These are phyloP conservation scores for Stagonosporopsis cucurbitacearum DNA, from an alignment of 2,329 filamentous ascomycete species.

Conservation along the genomic window DNA sequence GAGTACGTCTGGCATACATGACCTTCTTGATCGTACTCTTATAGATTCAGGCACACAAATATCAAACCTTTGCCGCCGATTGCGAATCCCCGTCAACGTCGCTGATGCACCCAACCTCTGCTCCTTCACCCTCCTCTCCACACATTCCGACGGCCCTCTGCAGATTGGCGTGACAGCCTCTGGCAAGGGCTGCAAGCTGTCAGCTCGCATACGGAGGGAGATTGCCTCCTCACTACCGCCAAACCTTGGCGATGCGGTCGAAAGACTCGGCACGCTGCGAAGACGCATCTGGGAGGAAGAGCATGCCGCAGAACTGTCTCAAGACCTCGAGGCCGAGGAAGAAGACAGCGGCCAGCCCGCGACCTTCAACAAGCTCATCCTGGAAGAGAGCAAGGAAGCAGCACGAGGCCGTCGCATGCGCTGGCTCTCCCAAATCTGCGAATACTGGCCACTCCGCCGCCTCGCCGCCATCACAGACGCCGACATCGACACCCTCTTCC, in stretches of 20 bases:
- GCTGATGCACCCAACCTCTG: slow-evolving; percentile 85
- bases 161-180: slow-evolving; percentile 97
- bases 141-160: slow-evolving; percentile 85
- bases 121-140: slow-evolving; percentile 88
- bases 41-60: slow-evolving; percentile 65
- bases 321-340: slow-evolving; percentile 58
- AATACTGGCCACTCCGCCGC: slow-evolving; percentile 93
- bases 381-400: slow-evolving; percentile 73
- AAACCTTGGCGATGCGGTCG: slow-evolving; percentile 77
- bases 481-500: slow-evolving; percentile 79
- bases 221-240: slow-evolving; percentile 80
- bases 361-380: slow-evolving; percentile 83
- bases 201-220: slow-evolving; percentile 85
- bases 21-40: slow-evolving; percentile 4
- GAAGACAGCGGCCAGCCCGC: slow-evolving; percentile 77
- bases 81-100: slow-evolving; percentile 92
- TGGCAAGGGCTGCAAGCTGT: slow-evolving; percentile 90
- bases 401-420: slow-evolving; percentile 82
- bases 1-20: slow-evolving; percentile 45
- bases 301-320: slow-evolving; percentile 58
- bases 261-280: slow-evolving; percentile 69
- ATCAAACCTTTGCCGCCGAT: slow-evolving; percentile 74
- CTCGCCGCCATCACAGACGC: slow-evolving; percentile 80
- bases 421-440: slow-evolving; percentile 95
- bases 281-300: slow-evolving; percentile 53